Percentiles rank a stretch among this genome's conserved stretches.
phyloP scores from a whole-genome alignment of 2,329 filamentous ascomycete species.

The Penicillium concentricum region DNA sequence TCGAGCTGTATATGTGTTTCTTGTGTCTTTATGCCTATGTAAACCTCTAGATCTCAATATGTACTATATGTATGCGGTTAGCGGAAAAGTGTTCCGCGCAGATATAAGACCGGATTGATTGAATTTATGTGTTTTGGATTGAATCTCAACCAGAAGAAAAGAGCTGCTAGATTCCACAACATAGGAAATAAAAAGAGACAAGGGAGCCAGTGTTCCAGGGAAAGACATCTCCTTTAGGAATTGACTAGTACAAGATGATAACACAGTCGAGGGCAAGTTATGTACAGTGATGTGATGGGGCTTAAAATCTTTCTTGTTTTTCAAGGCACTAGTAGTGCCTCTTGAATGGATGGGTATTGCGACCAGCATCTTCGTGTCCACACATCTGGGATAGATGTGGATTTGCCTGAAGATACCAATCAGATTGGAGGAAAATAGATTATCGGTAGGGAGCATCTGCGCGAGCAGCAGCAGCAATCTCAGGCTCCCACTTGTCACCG shows the following conservation, averaged over 20 bases:
- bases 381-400: neutral
- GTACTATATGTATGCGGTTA: neutral
- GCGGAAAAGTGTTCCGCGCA: neutral
- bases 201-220: slow-evolving; percentile 19
- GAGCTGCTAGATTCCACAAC: slow-evolving; percentile 28
- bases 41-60: neutral
- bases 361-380: neutral
- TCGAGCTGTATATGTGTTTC: slow-evolving; percentile 7
- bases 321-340: slow-evolving; percentile 13
- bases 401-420: neutral
- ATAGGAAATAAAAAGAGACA: slow-evolving; percentile 29
- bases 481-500: slow-evolving; percentile 96
- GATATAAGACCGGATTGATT: neutral
- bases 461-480: slow-evolving; percentile 85
- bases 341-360: slow-evolving; percentile 9
- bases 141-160: slow-evolving; percentile 19
- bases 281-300: slow-evolving; percentile 31
- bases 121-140: slow-evolving; percentile 10
- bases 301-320: slow-evolving; percentile 18
- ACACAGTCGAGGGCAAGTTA: slow-evolving; percentile 29
- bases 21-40: neutral
- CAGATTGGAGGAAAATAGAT: slow-evolving; percentile 22
- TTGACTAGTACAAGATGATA: slow-evolving; percentile 34
- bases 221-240: slow-evolving; percentile 22
- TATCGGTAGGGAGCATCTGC: slow-evolving; percentile 92